Evolutionary conservation across 2,329 filamentous ascomycete species (phyloP).

Genomic region (Trichoderma gracile): DNA sequence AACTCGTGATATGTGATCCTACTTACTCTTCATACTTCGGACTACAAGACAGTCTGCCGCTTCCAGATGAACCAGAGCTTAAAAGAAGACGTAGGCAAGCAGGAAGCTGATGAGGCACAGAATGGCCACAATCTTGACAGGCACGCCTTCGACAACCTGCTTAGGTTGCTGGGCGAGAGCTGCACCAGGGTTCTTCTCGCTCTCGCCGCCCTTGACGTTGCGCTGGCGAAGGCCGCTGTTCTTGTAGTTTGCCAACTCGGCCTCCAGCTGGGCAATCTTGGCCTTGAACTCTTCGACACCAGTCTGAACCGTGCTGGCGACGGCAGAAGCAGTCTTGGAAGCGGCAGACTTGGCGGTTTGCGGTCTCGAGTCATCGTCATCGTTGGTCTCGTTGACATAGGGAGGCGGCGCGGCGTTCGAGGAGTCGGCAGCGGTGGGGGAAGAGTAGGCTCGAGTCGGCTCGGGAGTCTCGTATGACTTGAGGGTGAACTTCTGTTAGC

Average conservation of each 20-base stretch:
- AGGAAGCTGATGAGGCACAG: conserved; percentile 90
- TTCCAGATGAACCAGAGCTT: conserved; percentile 37
- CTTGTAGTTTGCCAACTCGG: conserved; percentile 68
- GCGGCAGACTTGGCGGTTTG: conserved; percentile 36
- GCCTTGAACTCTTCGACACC: conserved; percentile 64
- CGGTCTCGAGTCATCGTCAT: conserved; percentile 36
- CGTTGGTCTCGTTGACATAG: conserved; percentile 40
- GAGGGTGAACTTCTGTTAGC: neutral
- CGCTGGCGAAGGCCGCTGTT: conserved; percentile 77
- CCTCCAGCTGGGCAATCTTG: conserved; percentile 74
- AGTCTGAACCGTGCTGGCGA: conserved; percentile 47
- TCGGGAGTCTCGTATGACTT: conserved; percentile 48
- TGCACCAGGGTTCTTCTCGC: conserved; percentile 46
- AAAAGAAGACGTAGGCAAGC: conserved; percentile 96
- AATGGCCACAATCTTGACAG: conserved; percentile 79
- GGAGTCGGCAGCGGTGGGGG: conserved; percentile 41
- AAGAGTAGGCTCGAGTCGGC: conserved; percentile 47
- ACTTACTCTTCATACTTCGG: neutral
- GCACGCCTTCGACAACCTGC: conserved; percentile 70
- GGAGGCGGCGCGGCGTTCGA: conserved; percentile 39
- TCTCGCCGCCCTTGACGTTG: conserved; percentile 61
- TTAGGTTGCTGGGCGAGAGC: conserved; percentile 57
- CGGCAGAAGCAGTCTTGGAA: conserved; percentile 48
- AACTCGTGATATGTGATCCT: neutral
- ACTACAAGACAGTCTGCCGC: neutral